Base-by-base conservation (phyloP, 768 basidiomycete species). In the Tulasnella sp. region DNA sequence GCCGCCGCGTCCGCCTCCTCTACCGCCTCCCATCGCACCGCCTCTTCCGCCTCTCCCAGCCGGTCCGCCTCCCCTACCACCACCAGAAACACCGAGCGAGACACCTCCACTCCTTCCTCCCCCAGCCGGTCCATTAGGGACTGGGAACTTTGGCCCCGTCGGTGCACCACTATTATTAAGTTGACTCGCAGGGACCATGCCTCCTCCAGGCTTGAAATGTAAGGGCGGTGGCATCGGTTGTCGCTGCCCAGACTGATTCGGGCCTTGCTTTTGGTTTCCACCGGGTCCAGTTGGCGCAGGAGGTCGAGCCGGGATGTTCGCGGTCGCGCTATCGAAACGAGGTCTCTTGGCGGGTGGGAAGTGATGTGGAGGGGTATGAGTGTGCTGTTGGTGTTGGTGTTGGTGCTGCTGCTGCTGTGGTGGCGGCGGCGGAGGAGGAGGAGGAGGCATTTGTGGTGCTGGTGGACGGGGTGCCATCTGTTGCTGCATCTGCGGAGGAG, bases 291-390 rank as follows among this genome's bases (percentile, higher is more conserved):
- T 78, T 12, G 34, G 34, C 34, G 34, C 34, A 38, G 79, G 78
- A 0, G 78, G 74, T 65, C 81, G 80, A 64, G 49, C 38, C 11
- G 49, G 58, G 30, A 60, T 59, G 30, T 21, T 50, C 15, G 49
- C 41, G 29, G 41, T 55, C 2, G 53, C 43, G 27, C 48, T 24
- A 56, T 94, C 92, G 67, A 92, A 92, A 44, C 91, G 80, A 65
- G 84, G 90, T 54, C 92, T 76, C 70, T 96, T 96, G 1, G 91
- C 91, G 2, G 92, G 92, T 8, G 92, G 92, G n/a, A 84, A 75
- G 66, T 89, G 85, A 65, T 87, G 86, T 34, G 84, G 83, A 9
- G 84, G 80, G 0, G 80, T 73, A 63, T 88, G 85, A 59, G 78
- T 77, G 15, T 73, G 71, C 19, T 74, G 74, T 64, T 79, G 81